These are phyloP conservation scores for Kodamaea hsintzibuensis DNA, from an alignment of 805 yeast genomes.

Conservation along the genomic window DNA sequence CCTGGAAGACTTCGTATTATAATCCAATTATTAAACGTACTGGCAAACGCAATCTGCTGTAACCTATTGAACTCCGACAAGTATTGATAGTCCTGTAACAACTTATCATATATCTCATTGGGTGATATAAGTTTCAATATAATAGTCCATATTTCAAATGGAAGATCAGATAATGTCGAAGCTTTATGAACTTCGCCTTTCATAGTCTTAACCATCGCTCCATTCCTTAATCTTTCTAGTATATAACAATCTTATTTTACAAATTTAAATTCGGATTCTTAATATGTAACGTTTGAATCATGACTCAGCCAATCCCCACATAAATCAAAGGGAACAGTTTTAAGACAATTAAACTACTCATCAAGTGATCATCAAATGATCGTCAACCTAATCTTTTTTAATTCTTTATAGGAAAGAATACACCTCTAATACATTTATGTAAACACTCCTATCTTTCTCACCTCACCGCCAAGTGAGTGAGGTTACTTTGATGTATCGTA, in stretches of 20 bases:
- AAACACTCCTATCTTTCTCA: too few species aligned
- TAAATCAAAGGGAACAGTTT: too few species aligned
- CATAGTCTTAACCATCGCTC: background rate
- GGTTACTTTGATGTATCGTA: too few species aligned
- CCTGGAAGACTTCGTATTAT: conserved; percentile 4
- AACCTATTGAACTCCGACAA: conserved; percentile 4
- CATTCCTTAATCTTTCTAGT: background rate
- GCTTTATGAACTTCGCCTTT: background rate
- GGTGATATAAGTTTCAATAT: conserved; percentile 11
- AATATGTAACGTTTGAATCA: too few species aligned
- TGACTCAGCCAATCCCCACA: background rate
- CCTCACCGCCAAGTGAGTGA: too few species aligned
- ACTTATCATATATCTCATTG: conserved; percentile 11
- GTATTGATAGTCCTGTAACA: conserved; percentile 9
- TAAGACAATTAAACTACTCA: too few species aligned
- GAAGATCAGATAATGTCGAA: conserved; percentile 4
- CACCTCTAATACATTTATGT: too few species aligned
- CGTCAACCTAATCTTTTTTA: too few species aligned
- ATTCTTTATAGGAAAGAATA: too few species aligned
- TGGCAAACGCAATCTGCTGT: conserved; percentile 11
- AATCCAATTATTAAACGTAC: conserved; percentile 6
- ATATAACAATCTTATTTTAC: background rate
- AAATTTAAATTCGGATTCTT: too few species aligned
- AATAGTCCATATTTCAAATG: conserved; percentile 11
- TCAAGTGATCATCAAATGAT: too few species aligned